Conservation (phyloP, 768 basidiomycete species). For the Calocera cornea region DNA sequence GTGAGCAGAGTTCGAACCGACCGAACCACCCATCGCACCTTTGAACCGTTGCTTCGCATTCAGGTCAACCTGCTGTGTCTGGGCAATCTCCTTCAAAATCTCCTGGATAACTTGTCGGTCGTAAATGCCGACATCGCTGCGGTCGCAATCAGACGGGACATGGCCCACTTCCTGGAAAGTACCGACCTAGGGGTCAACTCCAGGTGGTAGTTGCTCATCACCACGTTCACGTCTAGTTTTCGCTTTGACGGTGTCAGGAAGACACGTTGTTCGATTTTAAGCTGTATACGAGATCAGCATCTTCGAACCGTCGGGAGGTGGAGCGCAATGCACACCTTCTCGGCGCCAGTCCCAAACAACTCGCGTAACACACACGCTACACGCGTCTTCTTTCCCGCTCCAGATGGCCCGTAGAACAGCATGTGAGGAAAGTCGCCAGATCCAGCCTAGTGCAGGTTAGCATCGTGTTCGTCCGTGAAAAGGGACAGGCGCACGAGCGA, state of each 20-base stretch:
- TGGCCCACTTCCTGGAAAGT: neutral
- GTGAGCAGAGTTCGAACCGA: neutral
- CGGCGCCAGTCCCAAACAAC: conserved; percentile 80
- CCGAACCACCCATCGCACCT: conserved; percentile 36
- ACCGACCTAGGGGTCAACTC: conserved; percentile 90
- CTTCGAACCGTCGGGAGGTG: too few relatives aligned
- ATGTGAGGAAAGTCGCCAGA: conserved; percentile 95
- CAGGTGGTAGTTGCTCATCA: conserved; percentile 95
- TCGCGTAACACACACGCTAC: conserved; percentile 80
- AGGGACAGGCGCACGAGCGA: conserved; percentile 43
- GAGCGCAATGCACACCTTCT: conserved; percentile 73
- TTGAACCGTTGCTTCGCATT: conserved; percentile 94
- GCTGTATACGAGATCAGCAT: conserved; percentile 32
- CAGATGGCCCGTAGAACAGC: conserved; percentile 93
- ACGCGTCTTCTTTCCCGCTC: conserved; percentile 95
- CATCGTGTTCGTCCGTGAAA: neutral
- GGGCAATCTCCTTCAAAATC: conserved; percentile 93
- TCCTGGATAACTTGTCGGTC: conserved; percentile 95
- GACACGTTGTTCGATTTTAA: conserved; percentile 94
- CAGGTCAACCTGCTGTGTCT: conserved; percentile 95
- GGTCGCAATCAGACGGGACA: neutral
- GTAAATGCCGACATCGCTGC: conserved; percentile 88
- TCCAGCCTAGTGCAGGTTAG: conserved; percentile 41
- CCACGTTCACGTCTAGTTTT: conserved; percentile 91
- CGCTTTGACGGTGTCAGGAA: conserved; percentile 88